A percentile compares a stretch with the other conserved stretches of the same genome.
These are phyloP conservation scores for Boletus rubescentipes DNA, from an alignment of 768 basidiomycete genomes.

Conservation along the genomic window DNA sequence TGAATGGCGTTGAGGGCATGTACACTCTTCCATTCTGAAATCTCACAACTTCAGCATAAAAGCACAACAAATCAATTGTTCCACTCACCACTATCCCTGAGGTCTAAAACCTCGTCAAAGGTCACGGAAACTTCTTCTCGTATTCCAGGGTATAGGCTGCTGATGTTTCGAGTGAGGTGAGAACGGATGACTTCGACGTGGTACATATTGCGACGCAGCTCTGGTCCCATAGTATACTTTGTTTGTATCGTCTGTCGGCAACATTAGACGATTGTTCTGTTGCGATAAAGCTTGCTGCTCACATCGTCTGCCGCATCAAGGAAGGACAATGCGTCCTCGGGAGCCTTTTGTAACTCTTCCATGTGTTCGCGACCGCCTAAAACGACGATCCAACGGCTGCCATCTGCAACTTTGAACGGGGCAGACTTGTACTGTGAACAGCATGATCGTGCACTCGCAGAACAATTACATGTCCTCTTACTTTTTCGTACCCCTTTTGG, in stretches of 20 bases:
- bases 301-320: constrained; percentile 19
- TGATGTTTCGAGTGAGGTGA: constrained; percentile 38
- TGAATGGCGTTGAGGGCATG: constrained; percentile 26
- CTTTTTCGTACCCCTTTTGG: constrained; percentile 26
- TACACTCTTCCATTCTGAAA: constrained; percentile 40
- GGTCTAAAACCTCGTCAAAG: constrained; percentile 38
- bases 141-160: constrained; percentile 23
- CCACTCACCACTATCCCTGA: constrained; percentile 16
- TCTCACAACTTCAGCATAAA: not conserved
- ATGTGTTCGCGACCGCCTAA: no score
- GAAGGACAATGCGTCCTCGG: constrained; percentile 40
- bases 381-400: no score
- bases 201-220: constrained; percentile 31
- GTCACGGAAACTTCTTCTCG: constrained; percentile 36
- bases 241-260: constrained; percentile 34
- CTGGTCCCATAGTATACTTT: constrained; percentile 39
- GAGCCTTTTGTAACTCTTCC: constrained; percentile 24
- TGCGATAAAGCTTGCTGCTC: constrained; percentile 25
- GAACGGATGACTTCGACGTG: constrained; percentile 31
- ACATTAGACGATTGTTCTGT: not conserved
- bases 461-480: not conserved
- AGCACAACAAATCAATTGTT: not conserved
- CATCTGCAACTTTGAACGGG: constrained; percentile 16
- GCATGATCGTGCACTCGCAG: not conserved
- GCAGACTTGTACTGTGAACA: constrained; percentile 24